These are phyloP conservation scores for Fusarium clavum DNA, from an alignment of 2,329 filamentous ascomycete species.

Conservation along the genomic window DNA sequence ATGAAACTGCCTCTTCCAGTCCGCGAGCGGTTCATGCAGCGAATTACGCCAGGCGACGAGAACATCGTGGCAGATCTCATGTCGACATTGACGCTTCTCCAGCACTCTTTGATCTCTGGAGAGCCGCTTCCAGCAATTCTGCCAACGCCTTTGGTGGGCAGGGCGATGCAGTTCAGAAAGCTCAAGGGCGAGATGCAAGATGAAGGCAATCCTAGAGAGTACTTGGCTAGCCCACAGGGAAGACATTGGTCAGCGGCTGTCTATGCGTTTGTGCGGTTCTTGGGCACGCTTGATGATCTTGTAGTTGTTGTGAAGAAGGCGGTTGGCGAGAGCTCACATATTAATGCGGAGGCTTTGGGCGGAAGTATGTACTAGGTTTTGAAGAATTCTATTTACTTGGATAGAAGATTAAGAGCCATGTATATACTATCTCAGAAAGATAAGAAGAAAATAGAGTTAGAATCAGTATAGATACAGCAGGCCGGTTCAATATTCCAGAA, in stretches of 20 bases:
- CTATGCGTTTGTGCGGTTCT: conserved; percentile 19
- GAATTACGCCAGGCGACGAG: conserved; percentile 11
- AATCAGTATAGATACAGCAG: background rate
- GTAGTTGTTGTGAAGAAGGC: conserved; percentile 19
- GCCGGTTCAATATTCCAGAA: background rate
- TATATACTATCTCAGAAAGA: background rate
- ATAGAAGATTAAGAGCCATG: background rate
- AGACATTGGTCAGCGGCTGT: conserved; percentile 23
- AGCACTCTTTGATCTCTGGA: conserved; percentile 18
- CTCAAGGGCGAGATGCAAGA: conserved; percentile 17
- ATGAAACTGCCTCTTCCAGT: conserved; percentile 15
- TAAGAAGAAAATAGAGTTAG: background rate
- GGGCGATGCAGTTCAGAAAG: conserved; percentile 21
- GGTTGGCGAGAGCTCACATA: conserved; percentile 20
- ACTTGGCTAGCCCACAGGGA: conserved; percentile 1
- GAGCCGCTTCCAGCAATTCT: conserved; percentile 14
- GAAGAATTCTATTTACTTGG: no score
- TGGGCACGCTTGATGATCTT: conserved; percentile 19
- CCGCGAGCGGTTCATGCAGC: conserved; percentile 12
- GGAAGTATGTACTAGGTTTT: background rate
- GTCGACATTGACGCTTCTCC: conserved; percentile 22
- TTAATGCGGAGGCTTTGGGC: conserved; percentile 13
- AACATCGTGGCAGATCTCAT: conserved; percentile 14
- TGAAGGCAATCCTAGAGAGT: conserved; percentile 9
- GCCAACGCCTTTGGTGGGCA: conserved; percentile 15